phyloP scores from a whole-genome alignment of 441 rosid genomes.

The Croton setiger region DNA sequence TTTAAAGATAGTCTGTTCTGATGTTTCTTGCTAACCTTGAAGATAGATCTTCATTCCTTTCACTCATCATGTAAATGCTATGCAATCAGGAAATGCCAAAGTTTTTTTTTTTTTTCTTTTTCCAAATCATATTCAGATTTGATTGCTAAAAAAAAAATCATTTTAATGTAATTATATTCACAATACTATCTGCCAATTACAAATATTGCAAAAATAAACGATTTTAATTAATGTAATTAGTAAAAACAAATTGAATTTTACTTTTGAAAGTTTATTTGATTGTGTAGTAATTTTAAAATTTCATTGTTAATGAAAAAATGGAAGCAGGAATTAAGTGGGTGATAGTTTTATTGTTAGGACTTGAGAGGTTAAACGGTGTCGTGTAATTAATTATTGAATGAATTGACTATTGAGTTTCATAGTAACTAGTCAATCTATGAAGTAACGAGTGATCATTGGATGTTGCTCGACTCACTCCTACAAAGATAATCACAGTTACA shows the following conservation, averaged over 20 bases:
- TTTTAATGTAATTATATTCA: too few species aligned
- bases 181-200: background rate
- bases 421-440: background rate
- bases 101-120: background rate
- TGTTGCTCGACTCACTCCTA: background rate
- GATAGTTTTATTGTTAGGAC: too few species aligned
- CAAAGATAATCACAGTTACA: background rate
- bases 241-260: too few species aligned
- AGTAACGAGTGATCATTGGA: background rate
- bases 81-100: background rate
- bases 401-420: background rate
- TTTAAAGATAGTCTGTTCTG: constrained; percentile 35
- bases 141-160: too few species aligned
- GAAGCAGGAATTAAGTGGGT: too few species aligned
- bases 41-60: too few species aligned
- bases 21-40: background rate
- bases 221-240: too few species aligned
- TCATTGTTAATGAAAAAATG: too few species aligned
- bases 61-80: background rate
- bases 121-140: background rate
- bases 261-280: too few species aligned
- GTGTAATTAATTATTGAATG: background rate
- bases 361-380: too few species aligned
- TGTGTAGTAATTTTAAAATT: too few species aligned
- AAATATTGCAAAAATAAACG: background rate